Base-by-base conservation (phyloP, 495 filamentous ascomycete species). In the Talaromyces adpressus region DNA sequence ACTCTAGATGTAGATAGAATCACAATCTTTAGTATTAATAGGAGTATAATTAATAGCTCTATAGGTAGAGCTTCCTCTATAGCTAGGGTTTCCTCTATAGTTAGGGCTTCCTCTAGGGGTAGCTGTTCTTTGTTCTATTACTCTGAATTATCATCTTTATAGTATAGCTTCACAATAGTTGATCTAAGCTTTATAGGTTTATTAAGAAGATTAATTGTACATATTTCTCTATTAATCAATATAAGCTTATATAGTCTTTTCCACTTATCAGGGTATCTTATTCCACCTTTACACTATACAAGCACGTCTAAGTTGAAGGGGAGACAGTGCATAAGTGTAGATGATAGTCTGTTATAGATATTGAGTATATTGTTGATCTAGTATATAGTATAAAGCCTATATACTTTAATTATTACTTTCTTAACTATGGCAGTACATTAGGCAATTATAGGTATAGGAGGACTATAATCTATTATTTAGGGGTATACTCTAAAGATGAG, bases 401-500 rank as follows among this genome's bases (percentile, higher is more conserved):
- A 16, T 32, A 60, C 30, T 41, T 60, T 23, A 25, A 14, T 41
- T 12, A 41, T 60, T 41, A 30, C 32, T 41, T 60, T 70, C 9
- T 65, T 41, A 0, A 67, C 12, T n/a, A 63, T 61, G 4, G n/a
- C 25, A 16, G 65, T 57, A 30, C 67, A 16, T 47, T 67, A 29
- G 16, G 57, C 22, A 16, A 65, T 22, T 2, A 32, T 49, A 1
- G 63, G 41, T 6, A 62, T 9, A 0, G 59, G 69, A 9, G 64
- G 49, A 23, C 54, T 51, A 16, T 53, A 32, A 41, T 52, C 23
- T 8, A 53, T 59, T 18, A 68, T 65, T 47, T 63, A 32, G n/a
- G 60, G 67, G 34, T 69, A 71, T 0, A 60, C 65, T 6, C 69
- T 63, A 34, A 67, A 69, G 22, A 60, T 41, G 45, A 60, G 30